Evolutionary conservation across 352 stramenopile genomes (phyloP).

Genomic region (Aphanomyces invadans): DNA sequence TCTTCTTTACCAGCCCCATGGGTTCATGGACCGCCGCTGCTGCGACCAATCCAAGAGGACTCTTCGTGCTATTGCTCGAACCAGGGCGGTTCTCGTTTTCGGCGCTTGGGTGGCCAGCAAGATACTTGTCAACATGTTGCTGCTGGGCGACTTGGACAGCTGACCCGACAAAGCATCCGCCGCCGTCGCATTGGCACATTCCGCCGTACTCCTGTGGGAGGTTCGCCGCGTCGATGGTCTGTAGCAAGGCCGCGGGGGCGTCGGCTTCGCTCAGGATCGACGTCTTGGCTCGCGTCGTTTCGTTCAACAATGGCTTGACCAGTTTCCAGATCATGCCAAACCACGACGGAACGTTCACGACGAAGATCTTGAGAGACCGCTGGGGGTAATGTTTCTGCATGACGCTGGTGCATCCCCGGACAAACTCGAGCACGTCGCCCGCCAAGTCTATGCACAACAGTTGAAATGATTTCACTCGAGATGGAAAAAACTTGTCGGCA

Average conservation of each 20-base stretch:
- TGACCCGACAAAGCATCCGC: constrained; percentile 61
- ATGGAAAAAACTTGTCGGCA: too few species aligned
- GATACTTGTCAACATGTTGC: not conserved
- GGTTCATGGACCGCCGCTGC: not conserved
- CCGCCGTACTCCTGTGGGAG: constrained; percentile 68
- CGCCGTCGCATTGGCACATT: constrained; percentile 40
- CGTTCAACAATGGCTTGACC: constrained; percentile 80
- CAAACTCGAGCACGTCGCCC: constrained; percentile 74
- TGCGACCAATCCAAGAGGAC: too few species aligned
- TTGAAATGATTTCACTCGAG: too few species aligned
- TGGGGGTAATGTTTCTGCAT: constrained; percentile 86
- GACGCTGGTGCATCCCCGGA: constrained; percentile 66
- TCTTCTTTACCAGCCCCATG: not conserved
- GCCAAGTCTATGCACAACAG: constrained; percentile 39
- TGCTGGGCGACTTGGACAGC: constrained; percentile 37
- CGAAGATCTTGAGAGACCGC: constrained; percentile 86
- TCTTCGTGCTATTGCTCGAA: not conserved
- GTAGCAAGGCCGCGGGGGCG: constrained; percentile 39
- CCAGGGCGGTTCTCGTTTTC: not conserved
- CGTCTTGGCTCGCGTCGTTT: constrained; percentile 82
- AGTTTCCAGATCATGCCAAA: constrained; percentile 89
- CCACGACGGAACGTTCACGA: constrained; percentile 87
- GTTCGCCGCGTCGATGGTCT: constrained; percentile 55
- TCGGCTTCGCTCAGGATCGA: constrained; percentile 74
- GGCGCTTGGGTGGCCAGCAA: not conserved